Conservation (phyloP, 768 basidiomycete species). For the Tylopilus balloui region DNA sequence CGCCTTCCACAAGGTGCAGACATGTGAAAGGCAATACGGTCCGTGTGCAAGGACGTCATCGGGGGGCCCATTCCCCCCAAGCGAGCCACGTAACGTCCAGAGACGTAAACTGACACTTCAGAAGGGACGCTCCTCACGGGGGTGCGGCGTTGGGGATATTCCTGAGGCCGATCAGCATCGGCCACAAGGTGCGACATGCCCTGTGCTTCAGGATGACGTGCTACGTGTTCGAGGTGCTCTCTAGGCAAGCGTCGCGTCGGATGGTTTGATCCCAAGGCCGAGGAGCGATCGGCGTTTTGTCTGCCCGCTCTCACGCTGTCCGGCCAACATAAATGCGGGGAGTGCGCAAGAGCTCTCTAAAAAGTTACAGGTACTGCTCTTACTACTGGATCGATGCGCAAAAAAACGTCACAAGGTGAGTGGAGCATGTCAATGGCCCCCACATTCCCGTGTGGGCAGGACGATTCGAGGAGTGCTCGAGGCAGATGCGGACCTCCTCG, state of each 20-base stretch:
- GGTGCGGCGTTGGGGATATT: neutral
- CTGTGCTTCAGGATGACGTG: neutral
- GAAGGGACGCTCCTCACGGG: constrained; percentile 11
- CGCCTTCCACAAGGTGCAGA: constrained; percentile 22
- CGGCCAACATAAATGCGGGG: neutral
- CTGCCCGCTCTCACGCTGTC: neutral
- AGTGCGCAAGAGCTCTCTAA: neutral
- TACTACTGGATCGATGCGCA: neutral
- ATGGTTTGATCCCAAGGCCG: too few species aligned
- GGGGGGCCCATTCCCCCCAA: neutral
- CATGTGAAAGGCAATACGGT: constrained; percentile 12
- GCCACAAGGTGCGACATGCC: neutral
- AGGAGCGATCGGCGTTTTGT: too few species aligned
- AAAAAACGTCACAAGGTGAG: neutral
- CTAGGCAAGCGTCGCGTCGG: neutral
- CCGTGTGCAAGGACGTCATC: neutral
- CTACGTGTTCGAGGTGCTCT: neutral
- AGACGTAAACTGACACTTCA: constrained; percentile 35
- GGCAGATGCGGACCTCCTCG: neutral
- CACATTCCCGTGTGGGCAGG: neutral
- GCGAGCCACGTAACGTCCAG: constrained; percentile 3
- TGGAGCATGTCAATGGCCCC: neutral
- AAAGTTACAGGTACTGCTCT: neutral
- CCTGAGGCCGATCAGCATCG: neutral
- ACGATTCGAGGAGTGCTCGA: neutral